These are phyloP conservation scores for Pisolithus sp. DNA, from an alignment of 768 basidiomycete genomes.

Conservation along the genomic window DNA sequence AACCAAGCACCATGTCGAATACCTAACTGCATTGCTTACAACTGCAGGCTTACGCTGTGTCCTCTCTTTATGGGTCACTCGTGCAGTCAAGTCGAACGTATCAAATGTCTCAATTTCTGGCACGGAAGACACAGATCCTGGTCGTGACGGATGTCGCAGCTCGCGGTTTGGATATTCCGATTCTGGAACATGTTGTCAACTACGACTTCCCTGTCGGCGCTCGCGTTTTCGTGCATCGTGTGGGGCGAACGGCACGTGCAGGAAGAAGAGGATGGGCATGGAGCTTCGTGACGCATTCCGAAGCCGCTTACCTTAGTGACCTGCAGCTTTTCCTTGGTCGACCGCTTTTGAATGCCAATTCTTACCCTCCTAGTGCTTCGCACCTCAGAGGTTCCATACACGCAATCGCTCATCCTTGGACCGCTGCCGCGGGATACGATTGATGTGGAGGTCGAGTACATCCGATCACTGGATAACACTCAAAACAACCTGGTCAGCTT, in stretches of 20 bases:
- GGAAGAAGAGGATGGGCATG: constrained; percentile 95
- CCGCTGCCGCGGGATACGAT: constrained; percentile 72
- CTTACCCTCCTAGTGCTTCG: constrained; percentile 27
- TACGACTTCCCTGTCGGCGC: constrained; percentile 97
- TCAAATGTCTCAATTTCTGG: constrained; percentile 89
- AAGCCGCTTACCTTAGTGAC: constrained; percentile 88
- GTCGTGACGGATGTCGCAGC: constrained; percentile 99
- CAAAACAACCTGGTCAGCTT: constrained; percentile 61
- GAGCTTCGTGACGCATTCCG: constrained; percentile 82
- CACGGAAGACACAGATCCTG: constrained; percentile 70
- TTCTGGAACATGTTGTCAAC: constrained; percentile 94
- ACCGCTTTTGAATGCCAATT: constrained; percentile 49
- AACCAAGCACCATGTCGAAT: constrained; percentile 99
- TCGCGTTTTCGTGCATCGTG: constrained; percentile 91
- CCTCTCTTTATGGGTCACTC: constrained; percentile 92
- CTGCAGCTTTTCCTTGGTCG: constrained; percentile 88
- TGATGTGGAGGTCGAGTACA: constrained; percentile 81
- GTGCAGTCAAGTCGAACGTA: constrained; percentile 85
- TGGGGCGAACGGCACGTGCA: constrained; percentile 93
- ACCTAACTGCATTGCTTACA: constrained; percentile 69
- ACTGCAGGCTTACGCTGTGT: constrained; percentile 83
- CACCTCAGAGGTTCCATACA: constrained; percentile 56
- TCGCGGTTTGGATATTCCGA: constrained; percentile 95
- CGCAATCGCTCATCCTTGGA: constrained; percentile 71
- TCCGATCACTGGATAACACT: constrained; percentile 55